Conservation (phyloP, 768 basidiomycete species). For the Amylocystis lapponica region DNA sequence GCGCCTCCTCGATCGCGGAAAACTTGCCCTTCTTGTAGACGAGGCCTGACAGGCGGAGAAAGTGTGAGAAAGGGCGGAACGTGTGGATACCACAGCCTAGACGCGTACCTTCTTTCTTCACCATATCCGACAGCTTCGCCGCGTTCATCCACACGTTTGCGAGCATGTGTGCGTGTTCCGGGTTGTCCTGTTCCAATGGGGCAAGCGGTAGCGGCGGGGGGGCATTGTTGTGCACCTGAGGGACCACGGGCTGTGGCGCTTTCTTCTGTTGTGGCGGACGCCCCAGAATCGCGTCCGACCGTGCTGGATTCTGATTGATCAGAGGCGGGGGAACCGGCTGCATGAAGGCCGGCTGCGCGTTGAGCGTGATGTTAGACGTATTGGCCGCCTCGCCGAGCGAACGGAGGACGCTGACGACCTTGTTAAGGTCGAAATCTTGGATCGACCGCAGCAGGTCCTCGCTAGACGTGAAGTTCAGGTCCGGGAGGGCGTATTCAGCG, state of each 20-base stretch:
- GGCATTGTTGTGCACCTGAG: background rate
- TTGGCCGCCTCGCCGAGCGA: conserved; percentile 55
- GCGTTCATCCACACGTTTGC: conserved; percentile 78
- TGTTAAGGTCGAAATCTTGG: conserved; percentile 68
- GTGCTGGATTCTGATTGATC: conserved; percentile 36
- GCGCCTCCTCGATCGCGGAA: conserved; percentile 69
- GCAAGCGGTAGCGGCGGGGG: conserved; percentile 16
- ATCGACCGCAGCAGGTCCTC: conserved; percentile 71
- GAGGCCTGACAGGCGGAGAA: conserved; percentile 43
- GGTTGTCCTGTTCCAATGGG: conserved; percentile 36
- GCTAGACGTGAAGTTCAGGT: conserved; percentile 46
- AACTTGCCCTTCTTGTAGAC: conserved; percentile 87
- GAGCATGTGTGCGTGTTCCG: conserved; percentile 61
- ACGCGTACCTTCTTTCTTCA: conserved; percentile 53
- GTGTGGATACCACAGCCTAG: background rate
- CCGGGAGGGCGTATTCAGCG: conserved; percentile 20
- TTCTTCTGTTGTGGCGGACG: conserved; percentile 30
- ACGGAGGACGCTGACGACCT: conserved; percentile 62
- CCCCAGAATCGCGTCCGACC: conserved; percentile 39
- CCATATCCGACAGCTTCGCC: conserved; percentile 61
- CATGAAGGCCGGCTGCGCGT: conserved; percentile 15
- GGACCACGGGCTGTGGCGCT: conserved; percentile 2
- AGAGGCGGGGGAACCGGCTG: conserved; percentile 25
- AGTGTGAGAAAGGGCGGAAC: conserved; percentile 1
- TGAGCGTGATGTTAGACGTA: conserved; percentile 33